A percentile compares a stretch with the other conserved stretches of the same genome.
phyloP scores from a whole-genome alignment of 331 rosid genomes.

The Spiraea crenata region DNA sequence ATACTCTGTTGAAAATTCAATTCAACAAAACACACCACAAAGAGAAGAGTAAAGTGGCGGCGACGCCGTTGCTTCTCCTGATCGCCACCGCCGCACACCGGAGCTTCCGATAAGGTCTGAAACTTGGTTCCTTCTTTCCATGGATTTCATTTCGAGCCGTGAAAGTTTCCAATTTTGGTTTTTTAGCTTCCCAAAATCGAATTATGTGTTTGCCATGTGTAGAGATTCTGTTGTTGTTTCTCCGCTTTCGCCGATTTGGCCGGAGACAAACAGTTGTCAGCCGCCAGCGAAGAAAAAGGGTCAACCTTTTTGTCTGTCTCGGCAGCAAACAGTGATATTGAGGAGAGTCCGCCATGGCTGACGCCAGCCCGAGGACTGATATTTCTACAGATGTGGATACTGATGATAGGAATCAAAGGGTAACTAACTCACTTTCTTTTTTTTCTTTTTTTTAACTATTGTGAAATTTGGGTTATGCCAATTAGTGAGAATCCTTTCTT shows the following conservation, averaged over 20 bases:
- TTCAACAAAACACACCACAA: constrained; percentile 23
- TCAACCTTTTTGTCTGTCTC: constrained; percentile 47
- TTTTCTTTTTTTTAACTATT: not conserved
- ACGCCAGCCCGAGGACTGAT: constrained; percentile 97
- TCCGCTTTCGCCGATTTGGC: constrained; percentile 10
- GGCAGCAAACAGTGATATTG: constrained; percentile 35
- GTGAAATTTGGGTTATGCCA: too few relatives aligned
- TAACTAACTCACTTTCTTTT: constrained; percentile 17
- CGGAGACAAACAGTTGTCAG: constrained; percentile 31
- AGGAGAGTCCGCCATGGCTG: constrained; percentile 75
- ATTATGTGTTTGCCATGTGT: constrained; percentile 7
- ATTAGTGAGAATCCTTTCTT: not conserved
- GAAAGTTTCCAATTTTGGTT: constrained; percentile 16
- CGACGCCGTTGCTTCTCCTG: constrained; percentile 39
- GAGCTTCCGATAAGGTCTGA: constrained; percentile 33
- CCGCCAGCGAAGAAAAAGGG: constrained; percentile 31
- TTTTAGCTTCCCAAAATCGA: constrained; percentile 11
- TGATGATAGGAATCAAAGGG: constrained; percentile 88
- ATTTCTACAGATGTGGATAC: constrained; percentile 95
- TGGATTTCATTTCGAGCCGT: constrained; percentile 17
- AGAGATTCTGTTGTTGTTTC: not conserved
- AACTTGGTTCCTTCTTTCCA: not conserved
- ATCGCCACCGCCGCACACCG: constrained; percentile 25
- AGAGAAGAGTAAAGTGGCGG: constrained; percentile 23
- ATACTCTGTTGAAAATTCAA: constrained; percentile 29